phyloP scores from a whole-genome alignment of 805 yeast genomes.

The Candida broadrunensis region DNA sequence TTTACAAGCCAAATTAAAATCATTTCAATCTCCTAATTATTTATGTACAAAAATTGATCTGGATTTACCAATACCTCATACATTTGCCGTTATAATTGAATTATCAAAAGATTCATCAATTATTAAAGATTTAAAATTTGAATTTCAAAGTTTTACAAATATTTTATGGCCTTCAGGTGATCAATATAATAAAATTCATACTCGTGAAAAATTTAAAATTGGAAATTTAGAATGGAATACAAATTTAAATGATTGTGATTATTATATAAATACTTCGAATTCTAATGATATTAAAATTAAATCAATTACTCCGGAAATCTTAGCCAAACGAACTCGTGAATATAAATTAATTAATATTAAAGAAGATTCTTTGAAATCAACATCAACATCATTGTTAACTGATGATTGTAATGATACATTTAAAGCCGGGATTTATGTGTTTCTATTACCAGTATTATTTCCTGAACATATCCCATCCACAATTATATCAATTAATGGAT shows the following conservation, averaged over 20 bases:
- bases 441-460: conserved; percentile 58
- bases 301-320: conserved; percentile 41
- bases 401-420: conserved; percentile 12
- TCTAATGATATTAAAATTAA: conserved; percentile 41
- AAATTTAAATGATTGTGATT: conserved; percentile 40
- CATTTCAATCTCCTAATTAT: conserved; percentile 33
- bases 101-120: conserved; percentile 34
- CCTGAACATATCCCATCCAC: conserved; percentile 66
- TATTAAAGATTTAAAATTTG: conserved; percentile 36
- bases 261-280: conserved; percentile 37
- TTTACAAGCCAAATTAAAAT: conserved; percentile 18
- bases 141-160: conserved; percentile 41
- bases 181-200: conserved; percentile 41
- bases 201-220: conserved; percentile 46
- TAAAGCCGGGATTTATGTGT: conserved; percentile 70
- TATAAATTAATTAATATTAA: conserved; percentile 19
- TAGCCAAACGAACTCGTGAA: conserved; percentile 38
- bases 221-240: conserved; percentile 50
- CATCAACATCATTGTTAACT: neutral
- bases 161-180: conserved; percentile 56
- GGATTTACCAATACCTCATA: conserved; percentile 46
- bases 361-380: conserved; percentile 6
- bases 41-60: conserved; percentile 34
- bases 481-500: conserved; percentile 48
- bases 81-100: conserved; percentile 50